These are phyloP conservation scores for Ophioceras dolichostomum DNA, from an alignment of 2,329 filamentous ascomycete genomes.

Conservation along the genomic window DNA sequence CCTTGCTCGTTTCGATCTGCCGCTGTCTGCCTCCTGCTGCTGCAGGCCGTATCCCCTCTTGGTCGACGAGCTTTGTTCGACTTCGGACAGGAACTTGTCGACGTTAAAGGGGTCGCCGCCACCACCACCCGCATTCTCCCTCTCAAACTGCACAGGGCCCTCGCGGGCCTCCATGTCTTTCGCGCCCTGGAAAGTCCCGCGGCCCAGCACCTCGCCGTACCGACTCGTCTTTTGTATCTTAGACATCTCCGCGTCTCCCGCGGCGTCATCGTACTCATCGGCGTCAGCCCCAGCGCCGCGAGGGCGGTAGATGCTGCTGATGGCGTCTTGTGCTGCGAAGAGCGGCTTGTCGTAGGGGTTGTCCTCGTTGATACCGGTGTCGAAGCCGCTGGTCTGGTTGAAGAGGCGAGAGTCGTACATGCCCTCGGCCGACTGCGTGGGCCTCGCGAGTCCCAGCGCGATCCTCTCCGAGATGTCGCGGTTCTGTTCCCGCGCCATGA, in stretches of 20 bases:
- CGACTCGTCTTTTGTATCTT: conserved; percentile 76
- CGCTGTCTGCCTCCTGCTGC: conserved; percentile 24
- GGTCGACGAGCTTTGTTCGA: conserved; percentile 43
- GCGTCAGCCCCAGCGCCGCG: conserved; percentile 62
- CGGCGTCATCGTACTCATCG: conserved; percentile 62
- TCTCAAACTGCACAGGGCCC: conserved; percentile 93
- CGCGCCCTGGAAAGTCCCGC: conserved; percentile 82
- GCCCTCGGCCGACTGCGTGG: conserved; percentile 78
- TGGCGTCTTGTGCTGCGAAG: conserved; percentile 89
- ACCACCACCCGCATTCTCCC: conserved; percentile 42
- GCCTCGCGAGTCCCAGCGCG: conserved; percentile 85
- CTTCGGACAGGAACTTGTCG: conserved; percentile 83
- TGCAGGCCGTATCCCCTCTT: conserved; percentile 71
- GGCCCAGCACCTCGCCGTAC: conserved; percentile 76
- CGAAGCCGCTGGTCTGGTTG: conserved; percentile 86
- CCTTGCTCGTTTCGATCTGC: conserved; percentile 59
- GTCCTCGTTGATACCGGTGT: conserved; percentile 91
- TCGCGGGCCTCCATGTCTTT: conserved; percentile 74
- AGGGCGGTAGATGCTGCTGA: conserved; percentile 87
- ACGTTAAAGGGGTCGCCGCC: conserved; percentile 76
- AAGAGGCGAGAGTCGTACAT: conserved; percentile 98
- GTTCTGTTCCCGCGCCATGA: conserved; percentile 90
- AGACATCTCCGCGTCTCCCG: conserved; percentile 71
- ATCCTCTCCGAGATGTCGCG: conserved; percentile 97
- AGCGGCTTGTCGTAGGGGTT: conserved; percentile 95